Base-by-base conservation (phyloP, 108 stramenopile species). In the Seminavis robusta region DNA sequence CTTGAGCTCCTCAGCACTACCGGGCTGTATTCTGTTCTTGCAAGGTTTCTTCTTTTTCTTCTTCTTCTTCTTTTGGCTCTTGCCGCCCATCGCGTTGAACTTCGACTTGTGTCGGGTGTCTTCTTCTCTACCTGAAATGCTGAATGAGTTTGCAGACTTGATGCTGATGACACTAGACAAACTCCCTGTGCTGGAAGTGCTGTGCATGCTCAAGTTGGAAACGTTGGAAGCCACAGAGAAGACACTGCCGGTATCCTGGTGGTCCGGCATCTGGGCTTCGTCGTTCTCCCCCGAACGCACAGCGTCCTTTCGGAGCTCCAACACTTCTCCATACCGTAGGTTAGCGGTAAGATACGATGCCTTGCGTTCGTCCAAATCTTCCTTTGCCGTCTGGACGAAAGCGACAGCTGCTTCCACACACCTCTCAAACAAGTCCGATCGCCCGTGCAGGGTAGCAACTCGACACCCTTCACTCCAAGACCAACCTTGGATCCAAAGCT, bases 161-260 rank as follows among this genome's bases (percentile, higher is more conserved):
- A 85, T 68, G 64, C 77, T 85, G 40, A 90, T 88, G 8, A 94
- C 82, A 50, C 79, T 90, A 3, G 92, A 88, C 11, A 86, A 69
- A 44, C 79, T 85, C 0, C 71, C 65, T 16, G 52, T 50, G 50
- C 86, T 90, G 27, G 69, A 63, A 38, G 44, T 74, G 62, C 86
- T 90, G 51, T 65, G 52, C 21, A 80, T 42, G 44, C 88, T 87
- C 36, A 63, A 63, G 49, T 81, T 81, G 13, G 88, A 83, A 1
- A 68, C 51, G 27, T 53, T 69, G 37, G 85, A 86, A 44, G 84
- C 79, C 45, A 80, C 56, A 1, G 88, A 86, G 57, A 86, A 91
- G 23, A 87, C 62, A 69, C 88, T 90, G 15, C 79, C 88, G 39
- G 79, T 83, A 17, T 85, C 84, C 6, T 59, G 63, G 47, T 52